Evolutionary conservation across 75 land plant genomes (phyloP), one percentile per base, ranked within the genome.

Genomic region (Isoetes taiwanensis): DNA sequence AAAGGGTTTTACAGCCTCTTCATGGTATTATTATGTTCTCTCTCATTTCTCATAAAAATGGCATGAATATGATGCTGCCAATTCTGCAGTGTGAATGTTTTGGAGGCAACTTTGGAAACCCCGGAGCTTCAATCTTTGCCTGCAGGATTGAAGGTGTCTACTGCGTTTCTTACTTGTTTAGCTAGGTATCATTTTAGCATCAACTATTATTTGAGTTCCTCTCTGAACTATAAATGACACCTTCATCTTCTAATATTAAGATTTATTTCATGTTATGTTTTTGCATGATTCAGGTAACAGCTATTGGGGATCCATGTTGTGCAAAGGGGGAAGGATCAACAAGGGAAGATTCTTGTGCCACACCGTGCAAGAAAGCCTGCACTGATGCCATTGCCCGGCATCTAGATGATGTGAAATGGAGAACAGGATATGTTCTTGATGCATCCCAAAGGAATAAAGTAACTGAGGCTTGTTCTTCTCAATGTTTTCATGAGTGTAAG

Each of bases 401-500:
- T 65, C 39, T 66, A 32, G 31, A 32, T 40, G 61, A 57, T 27
- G 72, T 69, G 10, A 65, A 56, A 54, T 34, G 56, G 16, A 55
- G 50, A 41, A 69, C 70, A 27, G 72, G 72, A 59, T 69, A 69
- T 28, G 37, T 69, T 65, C 34, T 69, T 16, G 72, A 69, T 34
- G 43, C 20, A 30, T 41, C 50, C 9, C 69, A 69, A 27, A 65
- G 28, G 26, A 37, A 46, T 26, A 65, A 64, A 66, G 72, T 56
- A 10, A 56, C 58, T 28, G 50, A 56, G 2, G 23, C 60, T 24
- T 69, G 72, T 55, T 54, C 70, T 34, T 14, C 31, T 30, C 69
- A 56, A 21, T 69, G 72, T 59, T 69, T 55, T 31, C 64, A 69
- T 30, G 72, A 69, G 65, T 69, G 72, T 69, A 34, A 69, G 69